These are phyloP conservation scores for Curvularia hawaiiensis DNA, from an alignment of 2,329 filamentous ascomycete species.

Conservation along the genomic window DNA sequence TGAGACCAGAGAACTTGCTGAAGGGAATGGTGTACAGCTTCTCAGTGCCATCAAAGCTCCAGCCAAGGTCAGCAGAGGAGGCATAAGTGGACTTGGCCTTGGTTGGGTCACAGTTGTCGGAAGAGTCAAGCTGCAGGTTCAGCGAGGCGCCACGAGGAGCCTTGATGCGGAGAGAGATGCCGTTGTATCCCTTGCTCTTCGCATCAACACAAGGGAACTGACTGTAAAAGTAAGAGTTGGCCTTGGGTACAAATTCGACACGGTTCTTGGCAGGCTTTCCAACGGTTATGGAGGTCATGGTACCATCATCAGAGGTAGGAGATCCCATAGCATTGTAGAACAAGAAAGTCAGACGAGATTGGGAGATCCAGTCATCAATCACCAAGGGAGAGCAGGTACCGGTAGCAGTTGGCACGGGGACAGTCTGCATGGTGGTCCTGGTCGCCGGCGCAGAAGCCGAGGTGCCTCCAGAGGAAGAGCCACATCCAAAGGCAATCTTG, in stretches of 20 bases:
- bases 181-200: conserved; percentile 55
- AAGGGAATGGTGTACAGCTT: conserved; percentile 65
- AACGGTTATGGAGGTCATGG: conserved; percentile 64
- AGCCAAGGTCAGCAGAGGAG: conserved; percentile 59
- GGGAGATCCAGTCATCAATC: conserved; percentile 66
- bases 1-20: conserved; percentile 57
- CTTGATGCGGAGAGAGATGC: conserved; percentile 62
- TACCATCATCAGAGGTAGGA: conserved; percentile 62
- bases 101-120: conserved; percentile 52
- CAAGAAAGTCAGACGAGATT: conserved; percentile 65
- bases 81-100: conserved; percentile 43
- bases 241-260: conserved; percentile 58
- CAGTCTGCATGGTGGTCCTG: conserved; percentile 7
- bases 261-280: conserved; percentile 51
- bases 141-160: conserved; percentile 59
- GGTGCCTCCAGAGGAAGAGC: conserved; percentile 6
- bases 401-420: conserved; percentile 16
- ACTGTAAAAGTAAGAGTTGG: conserved; percentile 63
- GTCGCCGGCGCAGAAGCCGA: conserved; percentile 4
- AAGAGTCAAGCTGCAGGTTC: conserved; percentile 58
- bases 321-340: conserved; percentile 64
- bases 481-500: conserved; percentile 55
- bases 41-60: conserved; percentile 65
- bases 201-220: conserved; percentile 62
- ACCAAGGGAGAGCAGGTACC: conserved; percentile 53